Conservation (phyloP, 441 rosid species). For the Euphorbia schlechtendalii region DNA sequence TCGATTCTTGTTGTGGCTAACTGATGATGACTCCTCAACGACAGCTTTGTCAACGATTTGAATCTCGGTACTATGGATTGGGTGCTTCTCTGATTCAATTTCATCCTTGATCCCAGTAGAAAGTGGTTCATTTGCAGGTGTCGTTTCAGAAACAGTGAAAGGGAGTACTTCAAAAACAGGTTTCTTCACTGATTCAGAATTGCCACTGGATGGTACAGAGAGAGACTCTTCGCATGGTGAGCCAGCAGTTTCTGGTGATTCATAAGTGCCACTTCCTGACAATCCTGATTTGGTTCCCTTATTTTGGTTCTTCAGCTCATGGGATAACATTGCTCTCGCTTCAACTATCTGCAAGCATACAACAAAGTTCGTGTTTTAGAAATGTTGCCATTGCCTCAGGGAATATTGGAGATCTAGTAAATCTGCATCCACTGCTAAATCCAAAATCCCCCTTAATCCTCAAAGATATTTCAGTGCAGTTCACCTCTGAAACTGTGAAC, state of each 20-base stretch:
- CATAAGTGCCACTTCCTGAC: slow-evolving; percentile 22
- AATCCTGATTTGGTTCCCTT: slow-evolving; percentile 28
- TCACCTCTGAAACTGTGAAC: too few relatives aligned
- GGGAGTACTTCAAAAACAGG: slow-evolving; percentile 25
- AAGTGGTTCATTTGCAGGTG: slow-evolving; percentile 23
- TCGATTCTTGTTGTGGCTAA: slow-evolving; percentile 28
- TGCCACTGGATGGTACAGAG: slow-evolving; percentile 31
- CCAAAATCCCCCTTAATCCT: neutral
- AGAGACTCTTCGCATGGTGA: slow-evolving; percentile 27
- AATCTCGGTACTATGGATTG: slow-evolving; percentile 46
- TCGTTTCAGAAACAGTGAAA: too few relatives aligned
- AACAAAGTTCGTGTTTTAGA: slow-evolving; percentile 6
- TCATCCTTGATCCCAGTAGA: slow-evolving; percentile 25
- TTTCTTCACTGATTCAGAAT: slow-evolving; percentile 28
- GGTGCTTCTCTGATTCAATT: slow-evolving; percentile 55
- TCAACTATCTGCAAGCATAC: slow-evolving; percentile 51
- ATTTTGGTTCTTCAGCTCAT: slow-evolving; percentile 35
- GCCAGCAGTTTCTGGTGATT: slow-evolving; percentile 18
- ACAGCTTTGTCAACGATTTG: slow-evolving; percentile 66
- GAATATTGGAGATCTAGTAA: neutral
- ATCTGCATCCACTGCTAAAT: too few relatives aligned
- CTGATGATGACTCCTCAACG: slow-evolving; percentile 50
- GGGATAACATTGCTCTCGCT: slow-evolving; percentile 62
- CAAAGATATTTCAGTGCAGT: neutral
- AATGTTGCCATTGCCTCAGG: neutral